These are phyloP conservation scores for Sordariomycetes sp. DNA, from an alignment of 2,329 filamentous ascomycete genomes.

Conservation along the genomic window DNA sequence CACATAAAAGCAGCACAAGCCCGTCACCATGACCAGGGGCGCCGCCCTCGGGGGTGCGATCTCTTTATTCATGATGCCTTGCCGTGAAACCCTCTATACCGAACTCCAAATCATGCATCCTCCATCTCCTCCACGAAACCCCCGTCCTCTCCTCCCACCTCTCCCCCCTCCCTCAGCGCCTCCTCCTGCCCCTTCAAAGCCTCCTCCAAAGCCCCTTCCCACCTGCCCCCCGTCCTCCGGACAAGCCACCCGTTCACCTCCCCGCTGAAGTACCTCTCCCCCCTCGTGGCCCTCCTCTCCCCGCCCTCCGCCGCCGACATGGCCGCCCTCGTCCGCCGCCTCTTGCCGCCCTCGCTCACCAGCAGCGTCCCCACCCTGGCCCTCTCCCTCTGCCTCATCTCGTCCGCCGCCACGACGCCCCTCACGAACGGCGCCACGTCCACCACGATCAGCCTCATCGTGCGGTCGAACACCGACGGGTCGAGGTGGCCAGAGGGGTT, in stretches of 20 bases:
- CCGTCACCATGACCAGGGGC: too few species aligned
- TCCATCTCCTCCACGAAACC: background rate
- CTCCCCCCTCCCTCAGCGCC: background rate
- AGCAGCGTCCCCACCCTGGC: conserved; percentile 50
- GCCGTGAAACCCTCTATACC: too few species aligned
- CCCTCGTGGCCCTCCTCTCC: conserved; percentile 51
- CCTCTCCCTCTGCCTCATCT: conserved; percentile 58
- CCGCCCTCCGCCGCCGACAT: conserved; percentile 70
- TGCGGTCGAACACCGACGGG: conserved; percentile 68
- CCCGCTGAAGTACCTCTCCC: conserved; percentile 57
- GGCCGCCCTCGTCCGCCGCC: conserved; percentile 60
- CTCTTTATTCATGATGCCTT: too few species aligned
- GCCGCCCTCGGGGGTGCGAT: too few species aligned
- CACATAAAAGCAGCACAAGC: too few species aligned
- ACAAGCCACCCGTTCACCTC: conserved; percentile 5
- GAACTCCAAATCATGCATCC: background rate
- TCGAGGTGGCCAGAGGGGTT: conserved; percentile 34
- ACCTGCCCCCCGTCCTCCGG: conserved; percentile 4
- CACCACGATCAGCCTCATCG: conserved; percentile 50
- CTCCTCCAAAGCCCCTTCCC: conserved; percentile 1
- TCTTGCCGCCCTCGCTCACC: conserved; percentile 63
- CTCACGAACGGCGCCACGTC: conserved; percentile 91
- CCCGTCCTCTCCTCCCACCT: background rate
- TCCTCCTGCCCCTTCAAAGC: background rate
- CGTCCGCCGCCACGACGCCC: conserved; percentile 68